A percentile compares a stretch with the other conserved stretches of the same genome.
Evolutionary conservation across 805 yeast species (phyloP).

Genomic region (Cyberlindnera mycetangii): DNA sequence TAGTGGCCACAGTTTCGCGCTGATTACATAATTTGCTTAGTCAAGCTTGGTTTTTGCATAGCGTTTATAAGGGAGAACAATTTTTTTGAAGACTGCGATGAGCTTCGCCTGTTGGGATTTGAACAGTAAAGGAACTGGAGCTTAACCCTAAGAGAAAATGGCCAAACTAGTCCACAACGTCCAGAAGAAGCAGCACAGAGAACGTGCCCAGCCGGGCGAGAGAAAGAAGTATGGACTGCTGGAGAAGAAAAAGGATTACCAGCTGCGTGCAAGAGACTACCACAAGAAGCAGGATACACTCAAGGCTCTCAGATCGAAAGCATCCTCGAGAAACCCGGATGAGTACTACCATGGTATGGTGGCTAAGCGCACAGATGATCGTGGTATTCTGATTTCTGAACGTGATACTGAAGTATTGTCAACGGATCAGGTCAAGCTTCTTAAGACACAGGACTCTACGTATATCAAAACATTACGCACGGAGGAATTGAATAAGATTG

Average conservation of each 20-base stretch:
- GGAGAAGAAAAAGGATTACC: conserved; percentile 89
- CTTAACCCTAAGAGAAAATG: conserved; percentile 38
- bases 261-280: conserved; percentile 63
- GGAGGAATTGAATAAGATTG: conserved; percentile 64
- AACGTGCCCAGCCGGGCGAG: conserved; percentile 80
- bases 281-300: conserved; percentile 58
- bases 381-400: conserved; percentile 66
- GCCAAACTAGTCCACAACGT: conserved; percentile 82
- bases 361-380: conserved; percentile 57
- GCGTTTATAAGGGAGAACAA: too few relatives aligned
- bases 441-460: conserved; percentile 88
- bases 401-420: conserved; percentile 60
- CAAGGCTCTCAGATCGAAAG: conserved; percentile 71
- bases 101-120: not conserved
- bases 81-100: not conserved
- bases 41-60: too few relatives aligned
- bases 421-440: conserved; percentile 72
- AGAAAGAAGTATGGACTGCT: conserved; percentile 78
- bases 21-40: not conserved
- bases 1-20: not conserved
- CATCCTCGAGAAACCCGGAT: conserved; percentile 78
- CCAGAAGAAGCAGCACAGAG: conserved; percentile 95
- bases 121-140: not conserved
- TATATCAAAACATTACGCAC: conserved; percentile 77
- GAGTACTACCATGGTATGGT: conserved; percentile 96